Percentiles rank a stretch among this genome's conserved stretches.
Conservation (phyloP, 345 rosid species). For the Dovyalis caffra region DNA sequence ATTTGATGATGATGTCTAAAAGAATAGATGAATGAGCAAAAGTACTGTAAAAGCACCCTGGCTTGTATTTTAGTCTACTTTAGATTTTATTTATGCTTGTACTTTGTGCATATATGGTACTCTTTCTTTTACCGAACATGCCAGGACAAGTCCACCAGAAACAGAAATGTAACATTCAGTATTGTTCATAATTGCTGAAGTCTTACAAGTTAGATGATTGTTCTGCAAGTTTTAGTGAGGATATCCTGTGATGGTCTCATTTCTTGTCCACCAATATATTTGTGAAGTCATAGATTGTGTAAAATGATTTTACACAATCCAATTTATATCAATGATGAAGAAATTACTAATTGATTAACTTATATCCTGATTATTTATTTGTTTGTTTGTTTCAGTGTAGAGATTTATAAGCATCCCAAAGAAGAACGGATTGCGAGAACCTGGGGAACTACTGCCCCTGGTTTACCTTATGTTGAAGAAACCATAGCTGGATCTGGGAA, state of each 20-base stretch:
- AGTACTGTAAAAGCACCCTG: too few relatives aligned
- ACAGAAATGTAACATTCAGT: neutral
- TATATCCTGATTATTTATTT: conserved; percentile 12
- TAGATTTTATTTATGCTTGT: neutral
- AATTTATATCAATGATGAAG: neutral
- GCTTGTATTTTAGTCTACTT: too few relatives aligned
- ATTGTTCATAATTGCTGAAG: neutral
- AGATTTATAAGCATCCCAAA: conserved; percentile 93
- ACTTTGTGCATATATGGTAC: neutral
- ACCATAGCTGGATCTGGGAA: conserved; percentile 70
- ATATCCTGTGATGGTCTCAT: neutral
- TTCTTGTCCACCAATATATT: neutral
- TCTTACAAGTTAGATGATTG: neutral
- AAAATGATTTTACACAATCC: neutral
- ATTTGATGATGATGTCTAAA: neutral
- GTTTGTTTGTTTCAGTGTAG: conserved; percentile 51
- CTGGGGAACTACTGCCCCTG: conserved; percentile 95
- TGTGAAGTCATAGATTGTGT: neutral
- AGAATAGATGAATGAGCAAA: neutral
- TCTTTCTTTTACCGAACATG: neutral
- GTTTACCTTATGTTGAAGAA: conserved; percentile 86
- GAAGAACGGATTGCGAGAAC: conserved; percentile 97
- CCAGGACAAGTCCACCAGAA: neutral
- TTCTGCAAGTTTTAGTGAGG: neutral
- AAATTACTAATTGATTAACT: neutral